Evolutionary conservation across 106 monocot species (phyloP), one percentile per base, ranked within the genome.

Genomic region (Platanthera zijinensis): DNA sequence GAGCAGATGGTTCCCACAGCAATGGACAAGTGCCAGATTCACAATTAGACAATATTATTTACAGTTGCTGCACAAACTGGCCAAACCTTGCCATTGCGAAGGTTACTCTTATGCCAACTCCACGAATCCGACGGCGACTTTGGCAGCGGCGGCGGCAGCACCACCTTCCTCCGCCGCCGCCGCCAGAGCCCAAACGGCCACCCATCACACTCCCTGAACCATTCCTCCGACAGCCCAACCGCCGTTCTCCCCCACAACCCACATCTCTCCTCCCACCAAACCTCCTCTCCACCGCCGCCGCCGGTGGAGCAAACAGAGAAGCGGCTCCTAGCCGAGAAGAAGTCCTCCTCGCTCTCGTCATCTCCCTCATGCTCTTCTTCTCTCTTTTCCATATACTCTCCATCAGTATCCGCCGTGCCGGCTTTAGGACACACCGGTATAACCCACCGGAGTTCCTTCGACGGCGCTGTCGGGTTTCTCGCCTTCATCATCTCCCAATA

Each of bases 121-220:
- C 94, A 90, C 3, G 94, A 85, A 49, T 94, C 90, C 3, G 84
- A 74, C 18, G 93, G 93, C 7, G 84, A 83, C 76, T 71, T 86
- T 5, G 88, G 94, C 83, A 89, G 32, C 3, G 90, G 88, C n/a
- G 94, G 76, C 22, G 53, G 7, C 57, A 81, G 50, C 30, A 75
- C 21, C 51, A 22, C 8, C 75, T 56, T 51, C 18, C 47, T 25
- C 13, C 75, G 46, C 49, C 77, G 80, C 13, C 74, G 76, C 15
- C 86, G 82, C 78, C 84, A 84, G 66, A 94, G 81, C 7, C 94
- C 94, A 52, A 94, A 94, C 21, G 94, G 94, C 94, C 94, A 94
- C 45, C 94, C 94, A 14, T 94, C 84, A 46, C 87, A 94, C 52
- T 88, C 71, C 1, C 39, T 12, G 70, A 88, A 75, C 57, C 88